Conservation (phyloP, 1,284 basidiomycete genomes). For the Pseudozyma tsukubaensis region DNA sequence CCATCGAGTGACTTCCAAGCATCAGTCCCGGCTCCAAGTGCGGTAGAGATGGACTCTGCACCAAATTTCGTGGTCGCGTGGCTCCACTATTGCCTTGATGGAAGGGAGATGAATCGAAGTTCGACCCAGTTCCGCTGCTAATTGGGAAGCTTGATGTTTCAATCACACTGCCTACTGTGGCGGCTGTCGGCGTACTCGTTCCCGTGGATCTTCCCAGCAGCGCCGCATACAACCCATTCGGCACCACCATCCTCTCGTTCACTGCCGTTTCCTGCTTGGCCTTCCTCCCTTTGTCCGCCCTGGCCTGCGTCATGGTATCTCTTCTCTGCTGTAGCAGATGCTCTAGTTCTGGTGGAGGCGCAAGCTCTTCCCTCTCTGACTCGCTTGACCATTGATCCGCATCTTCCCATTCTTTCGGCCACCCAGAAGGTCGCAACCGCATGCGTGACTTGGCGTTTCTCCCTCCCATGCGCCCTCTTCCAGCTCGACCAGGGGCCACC, state of each 20-base stretch:
- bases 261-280: constrained; percentile 9
- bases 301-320: constrained; percentile 27
- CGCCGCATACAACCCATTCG: constrained; percentile 28
- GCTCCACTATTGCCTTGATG: constrained; percentile 4
- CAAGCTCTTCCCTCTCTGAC: constrained; percentile 45
- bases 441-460: constrained; percentile 48
- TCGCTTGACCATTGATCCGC: constrained; percentile 57
- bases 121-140: too few relatives aligned
- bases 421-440: constrained; percentile 45
- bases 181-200: too few relatives aligned
- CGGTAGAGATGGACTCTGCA: constrained; percentile 5
- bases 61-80: neutral
- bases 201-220: constrained; percentile 15
- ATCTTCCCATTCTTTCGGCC: constrained; percentile 53
- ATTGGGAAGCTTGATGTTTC: too few relatives aligned
- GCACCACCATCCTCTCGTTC: constrained; percentile 11
- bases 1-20: constrained; percentile 12
- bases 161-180: too few relatives aligned
- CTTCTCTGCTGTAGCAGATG: constrained; percentile 11
- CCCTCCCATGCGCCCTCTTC: constrained; percentile 13
- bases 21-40: constrained; percentile 28
- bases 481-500: constrained; percentile 37
- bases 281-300: constrained; percentile 4
- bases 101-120: constrained; percentile 11
- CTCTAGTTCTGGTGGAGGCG: constrained; percentile 18